Evolutionary conservation across 257 asterid species (phyloP).

Genomic region (Paraleonurus japonicus): DNA sequence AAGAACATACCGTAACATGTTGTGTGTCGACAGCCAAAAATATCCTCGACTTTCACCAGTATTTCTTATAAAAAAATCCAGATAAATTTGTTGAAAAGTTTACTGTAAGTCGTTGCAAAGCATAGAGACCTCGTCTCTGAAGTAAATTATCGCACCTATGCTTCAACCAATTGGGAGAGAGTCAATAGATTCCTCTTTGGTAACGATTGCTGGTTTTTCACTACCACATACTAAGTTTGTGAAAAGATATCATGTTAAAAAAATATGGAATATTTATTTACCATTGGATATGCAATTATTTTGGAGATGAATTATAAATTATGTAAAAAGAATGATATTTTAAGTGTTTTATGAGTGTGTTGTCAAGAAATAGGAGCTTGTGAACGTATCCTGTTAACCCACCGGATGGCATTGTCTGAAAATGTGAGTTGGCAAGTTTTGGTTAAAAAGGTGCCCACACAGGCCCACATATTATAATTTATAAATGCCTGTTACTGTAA

Average conservation of each 20-base stretch:
- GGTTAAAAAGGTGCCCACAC: too few species aligned
- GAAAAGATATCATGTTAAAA: background rate
- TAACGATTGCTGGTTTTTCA: background rate
- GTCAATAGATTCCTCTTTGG: too few species aligned
- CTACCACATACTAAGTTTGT: background rate
- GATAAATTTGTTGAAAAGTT: background rate
- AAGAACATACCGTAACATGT: slow-evolving; percentile 5
- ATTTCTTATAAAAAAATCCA: background rate
- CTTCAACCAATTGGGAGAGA: too few species aligned
- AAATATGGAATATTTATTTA: slow-evolving; percentile 7
- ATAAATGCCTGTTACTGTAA: too few species aligned
- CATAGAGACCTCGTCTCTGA: background rate
- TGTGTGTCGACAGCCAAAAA: background rate
- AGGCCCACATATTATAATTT: too few species aligned
- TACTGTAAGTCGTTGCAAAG: background rate
- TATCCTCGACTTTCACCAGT: background rate
- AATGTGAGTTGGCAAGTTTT: too few species aligned
- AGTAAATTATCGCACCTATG: too few species aligned
- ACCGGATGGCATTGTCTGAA: too few species aligned
- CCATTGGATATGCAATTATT: slow-evolving; percentile 2
- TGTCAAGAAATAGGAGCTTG: too few species aligned
- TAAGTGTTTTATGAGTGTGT: too few species aligned
- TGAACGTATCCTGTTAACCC: too few species aligned
- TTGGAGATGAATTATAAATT: background rate
- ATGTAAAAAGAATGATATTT: background rate